phyloP scores from a whole-genome alignment of 176 grass and related monocot species.

The Aegilops longissima region DNA sequence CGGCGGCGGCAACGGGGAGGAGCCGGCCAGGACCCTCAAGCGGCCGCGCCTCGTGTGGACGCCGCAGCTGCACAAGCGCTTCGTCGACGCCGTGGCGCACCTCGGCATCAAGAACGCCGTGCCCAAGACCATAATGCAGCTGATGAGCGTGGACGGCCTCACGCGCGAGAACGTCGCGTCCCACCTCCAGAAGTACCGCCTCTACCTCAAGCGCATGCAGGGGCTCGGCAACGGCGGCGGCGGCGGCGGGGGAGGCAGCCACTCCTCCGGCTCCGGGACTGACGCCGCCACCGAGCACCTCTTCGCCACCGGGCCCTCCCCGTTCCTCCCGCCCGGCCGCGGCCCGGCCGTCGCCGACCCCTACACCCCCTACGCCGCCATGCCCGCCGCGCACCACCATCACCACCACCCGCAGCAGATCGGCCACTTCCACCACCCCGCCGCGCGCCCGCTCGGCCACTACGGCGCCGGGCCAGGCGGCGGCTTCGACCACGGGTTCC shows the following conservation, averaged over 20 bases:
- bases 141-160: slow-evolving; percentile 92
- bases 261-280: slow-evolving; percentile 47
- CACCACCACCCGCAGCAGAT: slow-evolving; percentile 74
- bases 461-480: slow-evolving; percentile 35
- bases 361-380: slow-evolving; percentile 57
- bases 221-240: slow-evolving; percentile 48
- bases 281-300: slow-evolving; percentile 79
- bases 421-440: slow-evolving; percentile 58
- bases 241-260: slow-evolving; percentile 29
- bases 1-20: slow-evolving; percentile 37
- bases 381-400: slow-evolving; percentile 55
- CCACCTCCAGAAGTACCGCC: slow-evolving; percentile 87
- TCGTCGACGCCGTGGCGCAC: slow-evolving; percentile 86
- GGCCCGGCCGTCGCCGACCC: slow-evolving; percentile 27
- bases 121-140: slow-evolving; percentile 95
- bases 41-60: slow-evolving; percentile 88
- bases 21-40: slow-evolving; percentile 83
- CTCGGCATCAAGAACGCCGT: slow-evolving; percentile 96
- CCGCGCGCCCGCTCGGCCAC: slow-evolving; percentile 57
- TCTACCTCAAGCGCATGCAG: slow-evolving; percentile 91
- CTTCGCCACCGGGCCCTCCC: slow-evolving; percentile 75
- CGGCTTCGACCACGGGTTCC: slow-evolving; percentile 72
- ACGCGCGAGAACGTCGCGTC: slow-evolving; percentile 93
- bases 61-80: slow-evolving; percentile 91
- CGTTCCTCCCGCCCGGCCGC: slow-evolving; percentile 55